phyloP scores from a whole-genome alignment of 1,284 basidiomycete species.

The Amylostereum chailletii region DNA sequence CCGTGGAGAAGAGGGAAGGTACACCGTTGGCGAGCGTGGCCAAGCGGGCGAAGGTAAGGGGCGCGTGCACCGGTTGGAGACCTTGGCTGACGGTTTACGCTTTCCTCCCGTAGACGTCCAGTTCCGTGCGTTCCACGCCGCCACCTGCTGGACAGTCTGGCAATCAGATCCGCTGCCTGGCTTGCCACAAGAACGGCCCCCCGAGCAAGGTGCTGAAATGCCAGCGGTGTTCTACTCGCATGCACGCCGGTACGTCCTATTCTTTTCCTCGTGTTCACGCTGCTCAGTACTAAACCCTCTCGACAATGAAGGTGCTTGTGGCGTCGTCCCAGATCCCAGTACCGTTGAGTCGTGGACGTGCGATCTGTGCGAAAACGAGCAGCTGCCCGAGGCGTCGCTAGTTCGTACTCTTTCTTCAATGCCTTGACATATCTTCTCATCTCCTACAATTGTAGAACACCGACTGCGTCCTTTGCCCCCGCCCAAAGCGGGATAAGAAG shows the following conservation, averaged over 20 bases:
- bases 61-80: neutral
- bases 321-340: slow-evolving; percentile 55
- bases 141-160: slow-evolving; percentile 46
- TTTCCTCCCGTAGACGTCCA: slow-evolving; percentile 32
- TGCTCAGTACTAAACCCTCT: slow-evolving; percentile 7
- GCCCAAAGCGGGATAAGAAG: slow-evolving; percentile 31
- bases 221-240: slow-evolving; percentile 66
- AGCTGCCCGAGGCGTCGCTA: slow-evolving; percentile 66
- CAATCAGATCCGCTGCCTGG: slow-evolving; percentile 64
- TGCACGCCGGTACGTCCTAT: slow-evolving; percentile 55
- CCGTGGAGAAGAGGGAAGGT: slow-evolving; percentile 66
- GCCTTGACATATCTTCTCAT: neutral
- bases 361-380: slow-evolving; percentile 78
- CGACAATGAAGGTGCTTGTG: slow-evolving; percentile 44
- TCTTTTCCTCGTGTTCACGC: slow-evolving; percentile 5
- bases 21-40: slow-evolving; percentile 58
- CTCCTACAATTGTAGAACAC: slow-evolving; percentile 38
- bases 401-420: slow-evolving; percentile 30
- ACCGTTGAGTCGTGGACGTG: slow-evolving; percentile 71
- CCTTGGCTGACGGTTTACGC: neutral
- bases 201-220: slow-evolving; percentile 73
- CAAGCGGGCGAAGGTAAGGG: slow-evolving; percentile 64
- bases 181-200: slow-evolving; percentile 70
- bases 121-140: slow-evolving; percentile 40
- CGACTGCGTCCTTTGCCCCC: slow-evolving; percentile 71